Evolutionary conservation across 345 rosid species (phyloP).

Genomic region (Turritis glabra): DNA sequence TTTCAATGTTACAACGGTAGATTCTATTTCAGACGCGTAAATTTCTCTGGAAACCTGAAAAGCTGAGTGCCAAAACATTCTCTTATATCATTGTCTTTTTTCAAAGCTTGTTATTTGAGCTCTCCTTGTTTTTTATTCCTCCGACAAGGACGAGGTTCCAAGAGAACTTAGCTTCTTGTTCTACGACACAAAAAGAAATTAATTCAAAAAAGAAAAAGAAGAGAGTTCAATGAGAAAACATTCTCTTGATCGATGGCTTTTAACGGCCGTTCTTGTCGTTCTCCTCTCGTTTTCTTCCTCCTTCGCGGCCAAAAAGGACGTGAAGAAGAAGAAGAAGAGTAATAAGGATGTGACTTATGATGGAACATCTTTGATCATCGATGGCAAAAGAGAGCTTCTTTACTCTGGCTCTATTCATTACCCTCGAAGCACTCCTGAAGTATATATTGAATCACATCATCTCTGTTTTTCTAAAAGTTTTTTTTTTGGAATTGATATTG

Average conservation of each 20-base stretch:
- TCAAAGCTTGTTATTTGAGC: slow-evolving; percentile 31
- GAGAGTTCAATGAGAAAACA: slow-evolving; percentile 31
- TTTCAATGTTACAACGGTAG: slow-evolving; percentile 29
- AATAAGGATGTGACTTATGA: slow-evolving; percentile 31
- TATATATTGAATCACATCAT: neutral
- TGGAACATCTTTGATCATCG: slow-evolving; percentile 30
- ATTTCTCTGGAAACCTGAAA: slow-evolving; percentile 32
- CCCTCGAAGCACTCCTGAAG: slow-evolving; percentile 38
- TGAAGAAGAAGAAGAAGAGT: slow-evolving; percentile 16
- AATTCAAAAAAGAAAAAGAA: neutral
- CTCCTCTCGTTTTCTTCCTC: slow-evolving; percentile 28
- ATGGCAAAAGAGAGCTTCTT: slow-evolving; percentile 39
- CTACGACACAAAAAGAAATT: neutral
- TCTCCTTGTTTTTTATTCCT: slow-evolving; percentile 39
- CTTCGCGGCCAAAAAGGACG: slow-evolving; percentile 8
- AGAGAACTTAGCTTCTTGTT: slow-evolving; percentile 35
- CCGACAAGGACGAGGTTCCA: slow-evolving; percentile 44
- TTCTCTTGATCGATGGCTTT: slow-evolving; percentile 39
- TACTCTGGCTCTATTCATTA: slow-evolving; percentile 39
- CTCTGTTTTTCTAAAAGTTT: neutral
- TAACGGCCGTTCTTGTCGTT: slow-evolving; percentile 24
- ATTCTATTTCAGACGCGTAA: slow-evolving; percentile 41
- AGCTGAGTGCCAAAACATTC: slow-evolving; percentile 26
- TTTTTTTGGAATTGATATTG: neutral
- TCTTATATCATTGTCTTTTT: slow-evolving; percentile 35